These are phyloP conservation scores for Mycosphaerella sp. DNA, from an alignment of 2,329 filamentous ascomycete species.

Conservation along the genomic window DNA sequence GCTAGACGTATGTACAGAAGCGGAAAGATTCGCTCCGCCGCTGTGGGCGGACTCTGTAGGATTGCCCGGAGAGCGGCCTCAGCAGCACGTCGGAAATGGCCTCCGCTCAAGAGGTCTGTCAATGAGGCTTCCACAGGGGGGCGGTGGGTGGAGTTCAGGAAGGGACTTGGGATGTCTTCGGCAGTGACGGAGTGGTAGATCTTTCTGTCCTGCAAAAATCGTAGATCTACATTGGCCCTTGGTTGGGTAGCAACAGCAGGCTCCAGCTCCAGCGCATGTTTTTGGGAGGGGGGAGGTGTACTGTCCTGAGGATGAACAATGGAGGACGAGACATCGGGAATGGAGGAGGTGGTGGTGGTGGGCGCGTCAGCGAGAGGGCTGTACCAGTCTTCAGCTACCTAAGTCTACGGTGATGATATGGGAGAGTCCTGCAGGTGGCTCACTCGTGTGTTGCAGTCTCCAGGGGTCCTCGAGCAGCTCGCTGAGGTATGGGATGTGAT, in stretches of 20 bases:
- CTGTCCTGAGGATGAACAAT: constrained; percentile 1
- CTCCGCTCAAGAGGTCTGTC: constrained; percentile 58
- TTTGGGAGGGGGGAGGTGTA: constrained; percentile 2
- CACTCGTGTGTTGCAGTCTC: constrained; percentile 62
- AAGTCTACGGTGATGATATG: background rate
- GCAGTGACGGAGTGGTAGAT: constrained; percentile 74
- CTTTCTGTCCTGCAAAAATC: constrained; percentile 69
- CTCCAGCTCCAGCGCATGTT: constrained; percentile 16
- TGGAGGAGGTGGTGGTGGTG: constrained; percentile 15
- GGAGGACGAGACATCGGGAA: background rate
- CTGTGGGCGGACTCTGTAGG: constrained; percentile 44
- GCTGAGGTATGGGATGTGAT: constrained; percentile 47
- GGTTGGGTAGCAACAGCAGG: constrained; percentile 11
- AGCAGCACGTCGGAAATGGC: constrained; percentile 64
- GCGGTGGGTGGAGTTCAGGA: constrained; percentile 61
- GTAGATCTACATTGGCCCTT: constrained; percentile 57
- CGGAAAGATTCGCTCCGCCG: constrained; percentile 62
- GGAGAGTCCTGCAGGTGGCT: constrained; percentile 29
- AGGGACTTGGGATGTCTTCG: constrained; percentile 56
- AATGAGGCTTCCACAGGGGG: constrained; percentile 60
- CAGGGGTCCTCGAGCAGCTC: constrained; percentile 70
- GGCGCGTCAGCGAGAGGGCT: constrained; percentile 24
- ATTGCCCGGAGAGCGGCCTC: constrained; percentile 39
- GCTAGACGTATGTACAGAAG: constrained; percentile 76
- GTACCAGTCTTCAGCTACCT: constrained; percentile 20